Base-by-base conservation (phyloP, 352 stramenopile species). In the Phytopythium aichiense region DNA sequence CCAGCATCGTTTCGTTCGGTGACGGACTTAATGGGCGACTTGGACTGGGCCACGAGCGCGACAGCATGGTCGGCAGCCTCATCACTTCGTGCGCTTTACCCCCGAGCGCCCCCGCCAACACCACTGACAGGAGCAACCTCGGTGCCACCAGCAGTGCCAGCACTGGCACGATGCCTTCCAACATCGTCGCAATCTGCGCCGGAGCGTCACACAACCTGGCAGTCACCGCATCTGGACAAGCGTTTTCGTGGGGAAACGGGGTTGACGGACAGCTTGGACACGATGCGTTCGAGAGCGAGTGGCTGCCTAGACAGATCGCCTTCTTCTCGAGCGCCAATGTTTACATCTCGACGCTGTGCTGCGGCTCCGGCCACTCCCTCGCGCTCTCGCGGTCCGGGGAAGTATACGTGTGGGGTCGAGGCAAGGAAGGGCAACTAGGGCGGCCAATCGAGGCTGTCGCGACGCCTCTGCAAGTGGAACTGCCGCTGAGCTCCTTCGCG, bases 1-100 rank as follows among this genome's bases (percentile, higher is more conserved):
- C 66, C 13, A 64, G 74, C 23, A 74, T 92, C 51, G 76, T 92
- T 13, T 67, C 73, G 1, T 92, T 89, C 61, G 82, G 82, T 2
- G 82, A 92, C 56, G 79, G 79, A 9, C 80, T 86, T 66, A 88
- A 92, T 40, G 82, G 82, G 1, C 69, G 82, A 11, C 76, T 92
- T 0, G 80, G 82, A 1, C 43, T 87, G 4, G 82, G 82, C 5
- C 70, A 77, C 2, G 82, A 92, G 37, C 58, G 30, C 4, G 80
- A 92, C 61, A 69, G 76, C 42, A 15, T 61, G 20, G 72, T 72
- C 22, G 79, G 79, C 9, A 66, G 58, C 4, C 59, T 90, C 33
- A 23, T 92, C 20, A 76, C 69, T 0, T 66, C 64, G 37, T 88
- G 81, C 60, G 56, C 64, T 1, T n/a, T 60, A 7, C 35, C 54